phyloP scores from a whole-genome alignment of 2,329 filamentous ascomycete species.

The Sporothrix mexicana region DNA sequence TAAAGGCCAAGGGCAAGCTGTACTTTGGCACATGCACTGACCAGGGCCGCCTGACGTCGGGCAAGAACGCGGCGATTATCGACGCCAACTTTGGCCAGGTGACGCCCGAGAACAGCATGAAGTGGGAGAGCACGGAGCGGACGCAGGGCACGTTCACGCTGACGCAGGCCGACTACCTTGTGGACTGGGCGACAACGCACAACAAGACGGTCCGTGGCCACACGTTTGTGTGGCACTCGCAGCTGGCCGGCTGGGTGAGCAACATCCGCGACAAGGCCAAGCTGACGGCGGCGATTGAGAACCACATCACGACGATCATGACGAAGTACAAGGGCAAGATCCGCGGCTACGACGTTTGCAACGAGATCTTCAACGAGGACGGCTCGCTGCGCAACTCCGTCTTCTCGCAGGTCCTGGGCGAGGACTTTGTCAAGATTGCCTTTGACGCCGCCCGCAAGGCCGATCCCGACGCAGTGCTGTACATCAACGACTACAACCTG shows the following conservation, averaged over 20 bases:
- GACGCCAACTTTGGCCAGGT: slow-evolving; percentile 67
- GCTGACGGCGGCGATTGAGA: slow-evolving; percentile 62
- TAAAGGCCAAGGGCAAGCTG: slow-evolving; percentile 67
- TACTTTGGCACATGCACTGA: slow-evolving; percentile 68
- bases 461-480: slow-evolving; percentile 71
- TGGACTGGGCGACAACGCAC: slow-evolving; percentile 63
- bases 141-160: slow-evolving; percentile 61
- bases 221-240: slow-evolving; percentile 69
- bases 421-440: slow-evolving; percentile 71
- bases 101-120: slow-evolving; percentile 73
- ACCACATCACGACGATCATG: slow-evolving; percentile 64
- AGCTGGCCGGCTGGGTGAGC: slow-evolving; percentile 65
- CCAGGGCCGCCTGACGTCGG: slow-evolving; percentile 55
- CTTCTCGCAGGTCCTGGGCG: slow-evolving; percentile 71
- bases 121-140: slow-evolving; percentile 66
- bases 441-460: slow-evolving; percentile 71
- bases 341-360: slow-evolving; percentile 67
- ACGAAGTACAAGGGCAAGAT: slow-evolving; percentile 68
- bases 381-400: slow-evolving; percentile 64
- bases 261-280: slow-evolving; percentile 57
- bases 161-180: slow-evolving; percentile 61
- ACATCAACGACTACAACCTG: slow-evolving; percentile 78
- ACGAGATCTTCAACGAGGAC: slow-evolving; percentile 69
- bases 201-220: slow-evolving; percentile 67
- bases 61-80: slow-evolving; percentile 62